phyloP scores from a whole-genome alignment of 805 yeast genomes.

The Saccharomycopsis amapae region DNA sequence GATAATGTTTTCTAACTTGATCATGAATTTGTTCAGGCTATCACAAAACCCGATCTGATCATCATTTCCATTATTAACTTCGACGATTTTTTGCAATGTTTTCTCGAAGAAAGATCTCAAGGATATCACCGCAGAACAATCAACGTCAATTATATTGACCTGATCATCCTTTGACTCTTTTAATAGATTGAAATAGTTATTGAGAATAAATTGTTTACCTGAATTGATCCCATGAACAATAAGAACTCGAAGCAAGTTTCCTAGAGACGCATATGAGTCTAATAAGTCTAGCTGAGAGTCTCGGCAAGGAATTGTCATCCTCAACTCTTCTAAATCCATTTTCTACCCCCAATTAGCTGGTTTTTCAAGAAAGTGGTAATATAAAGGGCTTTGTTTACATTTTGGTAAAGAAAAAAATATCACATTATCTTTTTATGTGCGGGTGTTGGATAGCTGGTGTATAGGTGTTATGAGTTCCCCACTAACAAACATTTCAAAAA shows the following conservation, averaged over 20 bases:
- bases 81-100: background rate
- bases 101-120: constrained; percentile 10
- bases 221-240: constrained; percentile 19
- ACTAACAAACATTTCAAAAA: no score
- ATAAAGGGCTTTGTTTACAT: no score
- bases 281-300: constrained; percentile 16
- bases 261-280: constrained; percentile 9
- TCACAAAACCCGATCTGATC: background rate
- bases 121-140: constrained; percentile 11
- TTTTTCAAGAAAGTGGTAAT: no score
- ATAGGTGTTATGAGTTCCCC: no score
- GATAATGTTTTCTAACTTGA: constrained; percentile 9
- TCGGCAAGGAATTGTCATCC: constrained; percentile 1
- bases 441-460: no score
- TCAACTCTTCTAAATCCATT: constrained; percentile 5
- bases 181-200: constrained; percentile 5
- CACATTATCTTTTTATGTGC: no score
- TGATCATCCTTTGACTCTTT: background rate
- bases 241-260: constrained; percentile 6
- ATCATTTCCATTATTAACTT: no score
- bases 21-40: constrained; percentile 10
- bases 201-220: constrained; percentile 13
- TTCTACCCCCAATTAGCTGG: no score
- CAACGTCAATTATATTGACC: constrained; percentile 8
- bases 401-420: no score